Percentiles rank a stretch among this genome's conserved stretches.
These are phyloP conservation scores for Juncus effusus DNA, from an alignment of 176 grass and related monocot species.

Conservation along the genomic window DNA sequence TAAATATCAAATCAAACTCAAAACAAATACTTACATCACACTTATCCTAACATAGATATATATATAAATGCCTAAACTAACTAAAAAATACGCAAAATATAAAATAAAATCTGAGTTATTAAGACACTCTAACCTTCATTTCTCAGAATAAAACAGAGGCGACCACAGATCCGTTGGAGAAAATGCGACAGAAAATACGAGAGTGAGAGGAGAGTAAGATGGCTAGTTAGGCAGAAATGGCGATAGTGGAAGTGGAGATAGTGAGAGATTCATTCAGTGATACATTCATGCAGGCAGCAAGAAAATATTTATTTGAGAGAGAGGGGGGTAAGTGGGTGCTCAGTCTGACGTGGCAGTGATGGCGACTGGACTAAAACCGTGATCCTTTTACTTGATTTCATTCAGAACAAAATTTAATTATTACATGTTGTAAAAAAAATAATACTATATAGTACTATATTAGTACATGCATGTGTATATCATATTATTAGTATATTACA, in stretches of 20 bases:
- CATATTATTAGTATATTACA: too few species aligned
- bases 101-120: background rate
- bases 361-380: conserved; percentile 9
- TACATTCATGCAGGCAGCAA: background rate
- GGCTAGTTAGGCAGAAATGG: background rate
- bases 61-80: too few species aligned
- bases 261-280: background rate
- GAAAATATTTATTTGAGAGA: conserved; percentile 25
- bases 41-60: too few species aligned
- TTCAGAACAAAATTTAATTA: too few species aligned
- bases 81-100: background rate
- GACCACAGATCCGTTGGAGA: background rate
- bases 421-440: too few species aligned
- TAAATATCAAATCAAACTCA: background rate
- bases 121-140: conserved; percentile 21
- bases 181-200: conserved; percentile 13
- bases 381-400: too few species aligned
- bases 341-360: conserved; percentile 21
- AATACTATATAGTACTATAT: too few species aligned
- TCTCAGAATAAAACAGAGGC: background rate
- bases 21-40: background rate
- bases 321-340: conserved; percentile 9
- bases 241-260: background rate
- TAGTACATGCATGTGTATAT: too few species aligned
- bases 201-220: conserved; percentile 16